Base-by-base conservation (phyloP, 2,329 filamentous ascomycete genomes). In the Davidsoniella neocaledoniae region DNA sequence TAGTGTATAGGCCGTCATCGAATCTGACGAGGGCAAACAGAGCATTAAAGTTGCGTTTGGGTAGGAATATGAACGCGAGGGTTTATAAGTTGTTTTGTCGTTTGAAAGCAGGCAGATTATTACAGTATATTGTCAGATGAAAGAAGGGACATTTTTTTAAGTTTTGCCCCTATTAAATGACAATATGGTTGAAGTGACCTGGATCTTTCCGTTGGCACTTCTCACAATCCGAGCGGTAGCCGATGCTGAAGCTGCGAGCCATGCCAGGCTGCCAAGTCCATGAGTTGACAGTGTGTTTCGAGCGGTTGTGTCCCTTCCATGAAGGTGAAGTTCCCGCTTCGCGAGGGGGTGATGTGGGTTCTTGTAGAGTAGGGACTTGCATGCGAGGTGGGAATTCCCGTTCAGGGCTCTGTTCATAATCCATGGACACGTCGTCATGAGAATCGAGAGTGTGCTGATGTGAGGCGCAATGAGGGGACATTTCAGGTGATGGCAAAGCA, bases 181-280 rank as follows among this genome's bases (percentile, higher is more conserved):
- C 77, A 53, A 87, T 85, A 63, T 88, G 83, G 59, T 83, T 86
- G 60, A 86, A 87, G 61, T 88, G 83, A 1, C 83, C 83, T 0
- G 83, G 83, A 6, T 86, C 80, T 60, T 79, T 83, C 60, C 75
- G 70, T 42, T 73, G 73, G 64, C 83, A 88, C 63, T 86, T 86
- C 54, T 86, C 82, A 60, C 83, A 88, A 62, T 86, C 83, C 10
- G 79, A 73, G 55, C 83, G 70, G 65, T 81, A 87, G 46, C 83
- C 83, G 76, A 87, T 86, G 58, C 81, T 83, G 61, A 87, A 81
- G 54, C 73, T 77, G 61, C 75, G 76, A 64, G 81, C 83, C 72
- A 77, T 77, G 55, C 75, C 74, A 0, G 74, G 73, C 54, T 77
- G 72, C 58, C 69, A 67, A 2, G 75, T 78, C 75, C 74, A 78